Evolutionary conservation across 2,329 filamentous ascomycete species (phyloP), one percentile per base, ranked within the genome.

Genomic region (Berkeleyomyces basicola): DNA sequence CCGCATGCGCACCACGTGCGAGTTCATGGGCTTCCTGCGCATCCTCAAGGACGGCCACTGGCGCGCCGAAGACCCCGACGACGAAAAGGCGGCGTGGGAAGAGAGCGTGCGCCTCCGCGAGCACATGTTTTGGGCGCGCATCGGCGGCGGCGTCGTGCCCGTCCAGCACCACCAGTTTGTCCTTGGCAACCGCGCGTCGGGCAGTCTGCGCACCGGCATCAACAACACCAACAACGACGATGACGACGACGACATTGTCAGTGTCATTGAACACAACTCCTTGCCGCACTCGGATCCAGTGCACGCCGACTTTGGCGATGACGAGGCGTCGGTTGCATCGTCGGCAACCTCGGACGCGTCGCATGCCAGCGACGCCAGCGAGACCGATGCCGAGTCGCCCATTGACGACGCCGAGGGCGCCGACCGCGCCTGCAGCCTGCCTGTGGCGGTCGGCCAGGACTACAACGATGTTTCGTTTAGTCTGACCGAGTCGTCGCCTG

Each of bases 51-150:
- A 96, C 68, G 93, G 93, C 2, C 87, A 96, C 69, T 93, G 93
- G 84, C 84, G 88, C 59, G 85, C 87, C 10, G 88, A 91, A 57
- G 88, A 87, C 63, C 82, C 87, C 46, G 89, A 93, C 59, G 88
- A 90, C 42, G 89, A 95, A 73, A 89, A 87, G 70, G 82, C 84
- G 37, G 90, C 90, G 0, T 99, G 93, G 93, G 92, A 97, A 71
- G 93, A 99, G 75, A 90, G 90, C 63, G 87, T 96, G 9, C 83
- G 87, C 39, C 74, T 97, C 58, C 81, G 93, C 59, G 93, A 99
- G 72, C 85, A 92, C 68, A 96, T 99, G 87, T 99, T 99, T 71
- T 99, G 93, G 93, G 84, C 88, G 59, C 82, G 93, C 62, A 83
- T 99, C 61, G 92, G 92, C 36, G 93, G 91, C 37, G 93, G 93